Base-by-base conservation (phyloP, 2,329 filamentous ascomycete species). In the Arthroderma sp. region DNA sequence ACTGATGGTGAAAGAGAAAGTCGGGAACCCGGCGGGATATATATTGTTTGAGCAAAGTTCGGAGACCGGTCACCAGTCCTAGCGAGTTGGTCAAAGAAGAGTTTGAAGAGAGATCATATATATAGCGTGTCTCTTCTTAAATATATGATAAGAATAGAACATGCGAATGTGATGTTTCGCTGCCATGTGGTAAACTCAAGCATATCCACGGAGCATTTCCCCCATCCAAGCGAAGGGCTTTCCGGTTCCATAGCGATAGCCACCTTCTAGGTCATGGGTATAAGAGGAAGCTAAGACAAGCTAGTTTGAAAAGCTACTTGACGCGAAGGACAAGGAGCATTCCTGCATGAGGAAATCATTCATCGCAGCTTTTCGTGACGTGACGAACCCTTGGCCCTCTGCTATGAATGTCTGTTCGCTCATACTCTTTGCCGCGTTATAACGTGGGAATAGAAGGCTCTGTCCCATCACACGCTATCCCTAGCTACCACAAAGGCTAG, bases 81-180 rank as follows among this genome's bases (percentile, higher is more conserved):
- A 35, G 49, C 1, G 15, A 53, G 49, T 4, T 51, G 25, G 2
- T 11, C 28, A 47, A 47, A 21, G n/a, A 23, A 25, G 19, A n/a
- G 28, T 4, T 17, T 13, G 6, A 33, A 35, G 31, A 28, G 13
- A 17, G 19, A 39, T n/a, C 8, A 31, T 28, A n/a, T 44, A 33
- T 28, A 55, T 41, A 11, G 17, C 39, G 25, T 38, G 5, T 44
- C 54, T 33, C n/a, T 33, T 21, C 5, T 28, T 43, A 28, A n/a
- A 43, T 55, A 55, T 44, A 44, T 44, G 54, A 39, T 55, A 33
- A 55, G 54, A 39, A 54, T 39, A 38, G 38, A 15, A 43, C 39
- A n/a, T 33, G 17, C 6, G 17, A 13, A 21, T 19, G 37, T 38
- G 37, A 21, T 21, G 33, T 31, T 44, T 39, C 38, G 25, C 38